phyloP scores from a whole-genome alignment of 345 rosid genomes.

The rapeseed (Brassica napus) region Da-Ae NC_063450.1:47463501-47464000 shows the following conservation, averaged over 20 bases:
- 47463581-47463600: slow-evolving; percentile 59
- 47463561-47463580: slow-evolving; percentile 89
- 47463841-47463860: not conserved
- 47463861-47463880: not conserved
- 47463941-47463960: slow-evolving; percentile 74
- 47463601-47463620: not conserved
- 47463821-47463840: not conserved
- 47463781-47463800: slow-evolving; percentile 77
- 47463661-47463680: slow-evolving; percentile 93
- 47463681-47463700: slow-evolving; percentile 90
- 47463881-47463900: not conserved
- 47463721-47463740: slow-evolving; percentile 78
- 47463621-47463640: slow-evolving; percentile 7
- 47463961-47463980: slow-evolving; percentile 70
- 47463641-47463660: not conserved
- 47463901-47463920: slow-evolving; percentile 77
- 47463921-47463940: slow-evolving; percentile 78
- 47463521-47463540: slow-evolving; percentile 67
- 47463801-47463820: slow-evolving; percentile 78
- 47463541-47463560: slow-evolving; percentile 79
- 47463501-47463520: slow-evolving; percentile 89
- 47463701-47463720: slow-evolving; percentile 78
- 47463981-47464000: slow-evolving; percentile 94
- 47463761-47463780: slow-evolving; percentile 90
- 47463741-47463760: slow-evolving; percentile 94